Evolutionary conservation across 139 green algal genomes (phyloP), one percentile per base, ranked within the genome.

Genomic region (Desmodesmus armatus): DNA sequence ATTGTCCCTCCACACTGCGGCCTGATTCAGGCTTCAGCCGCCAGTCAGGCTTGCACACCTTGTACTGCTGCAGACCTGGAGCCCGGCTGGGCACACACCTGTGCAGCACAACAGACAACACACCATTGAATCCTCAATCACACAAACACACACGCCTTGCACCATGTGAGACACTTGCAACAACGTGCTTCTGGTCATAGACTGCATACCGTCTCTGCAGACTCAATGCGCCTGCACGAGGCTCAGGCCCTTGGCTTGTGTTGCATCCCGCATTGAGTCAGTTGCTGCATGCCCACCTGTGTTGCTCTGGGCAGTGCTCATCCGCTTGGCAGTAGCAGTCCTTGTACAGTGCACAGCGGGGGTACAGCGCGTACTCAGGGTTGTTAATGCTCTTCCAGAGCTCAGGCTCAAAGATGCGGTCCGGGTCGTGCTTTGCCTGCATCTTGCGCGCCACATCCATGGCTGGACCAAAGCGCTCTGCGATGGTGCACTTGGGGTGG

Each of bases 31-130:
- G 74, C 39, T 71, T 19, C 31, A 72, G 67, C n/a, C 47, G 19
- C 43, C 65, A 85, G 33, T 85, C 65, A 23, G 79, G 80, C 80
- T 86, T 86, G 53, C 80, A 86, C 17, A 86, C 69, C 37, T 86
- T 86, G 55, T 73, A 86, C 19, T 9, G 17, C 31, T 76, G n/a
- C 31, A 86, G 67, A 4, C 74, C 74, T 21, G 74, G 74, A 1
- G 80, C n/a, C 21, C n/a, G 25, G 33, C 47, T 72, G 47, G 31
- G 7, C 37, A 85, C 43, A 47, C 80, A 85, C 17, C 40, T 25
- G 31, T 72, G 44, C 17, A 58, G 23, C n/a, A n/a, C n/a, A n/a
- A n/a, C n/a, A n/a, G n/a, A n/a, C n/a, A n/a, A n/a, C n/a, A n/a
- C n/a, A n/a, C n/a, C n/a, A n/a, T n/a, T n/a, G n/a, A n/a, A n/a